Evolutionary conservation across 1,284 basidiomycete genomes (phyloP), one percentile per base, ranked within the genome.

Genomic region (Trichosporon inkin): DNA sequence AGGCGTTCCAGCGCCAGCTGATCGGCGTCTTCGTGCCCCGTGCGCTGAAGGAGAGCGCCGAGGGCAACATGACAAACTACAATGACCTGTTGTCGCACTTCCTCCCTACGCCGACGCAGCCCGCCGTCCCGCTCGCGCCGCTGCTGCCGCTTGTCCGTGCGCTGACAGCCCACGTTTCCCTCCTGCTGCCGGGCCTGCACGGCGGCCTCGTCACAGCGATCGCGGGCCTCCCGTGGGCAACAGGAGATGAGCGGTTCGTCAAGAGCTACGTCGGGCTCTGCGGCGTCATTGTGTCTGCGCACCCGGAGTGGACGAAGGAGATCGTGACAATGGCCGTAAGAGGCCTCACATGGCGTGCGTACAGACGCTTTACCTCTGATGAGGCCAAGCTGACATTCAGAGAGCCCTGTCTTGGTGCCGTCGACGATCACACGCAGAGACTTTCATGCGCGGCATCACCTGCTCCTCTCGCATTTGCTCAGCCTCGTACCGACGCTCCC

Each of bases 251-350:
- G 52, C 80, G 82, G 19, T 90, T 94, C 68, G 92, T 92, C 56
- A 88, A 87, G 75, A 85, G 86, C 13, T 96, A 92, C 75, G 87
- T 86, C 24, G 84, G 88, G 24, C 97, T 97, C 73, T 85, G 93
- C 49, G 90, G 91, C 47, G 90, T 94, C 80, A 85, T 99, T 38
- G 86, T 97, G 66, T 92, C 89, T 67, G 92, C 95, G n/a, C 82
- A 90, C 64, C 89, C 92, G 62, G 92, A 95, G 77, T 99, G 96
- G 81, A 83, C 96, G 34, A 87, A 86, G 36, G 82, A 89, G 62
- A 87, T 98, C 10, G 83, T 97, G 10, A 82, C 83, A 57, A 91
- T 86, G 76, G 86, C 90, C 39, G 85, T 92, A 7, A 86, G 87
- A 61, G 91, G 91, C 13, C 84, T 98, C 60, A 90, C 90, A 19